phyloP scores from a whole-genome alignment of 805 yeast genomes.

The Suhomyces emberorum region DNA sequence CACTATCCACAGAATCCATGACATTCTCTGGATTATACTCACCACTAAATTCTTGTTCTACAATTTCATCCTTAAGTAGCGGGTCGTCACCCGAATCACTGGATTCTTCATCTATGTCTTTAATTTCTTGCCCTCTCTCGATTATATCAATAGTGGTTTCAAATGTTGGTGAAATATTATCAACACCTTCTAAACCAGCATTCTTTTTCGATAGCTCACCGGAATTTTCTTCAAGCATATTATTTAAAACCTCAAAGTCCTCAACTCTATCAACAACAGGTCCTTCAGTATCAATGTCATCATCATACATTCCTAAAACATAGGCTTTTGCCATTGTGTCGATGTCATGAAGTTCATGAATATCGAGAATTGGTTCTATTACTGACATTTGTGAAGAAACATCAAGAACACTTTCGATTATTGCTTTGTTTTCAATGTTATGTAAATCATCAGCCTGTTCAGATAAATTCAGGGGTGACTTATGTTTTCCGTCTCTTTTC shows the following conservation, averaged over 20 bases:
- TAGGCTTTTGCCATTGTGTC: conserved; percentile 63
- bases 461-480: too few species aligned
- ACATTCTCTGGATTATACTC: conserved; percentile 9
- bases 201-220: conserved; percentile 17
- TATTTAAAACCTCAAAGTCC: conserved; percentile 54
- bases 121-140: conserved; percentile 22
- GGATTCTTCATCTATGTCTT: conserved; percentile 26
- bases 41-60: conserved; percentile 33
- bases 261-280: conserved; percentile 50
- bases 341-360: too few species aligned
- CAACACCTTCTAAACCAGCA: conserved; percentile 1
- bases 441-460: too few species aligned
- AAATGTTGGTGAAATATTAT: not conserved
- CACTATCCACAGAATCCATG: conserved; percentile 17
- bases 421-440: too few species aligned
- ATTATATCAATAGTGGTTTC: conserved; percentile 16
- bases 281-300: conserved; percentile 54
- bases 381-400: too few species aligned
- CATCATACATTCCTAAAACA: conserved; percentile 57
- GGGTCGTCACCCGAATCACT: conserved; percentile 25
- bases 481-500: too few species aligned
- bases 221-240: conserved; percentile 43
- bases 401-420: too few species aligned
- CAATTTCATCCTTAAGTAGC: conserved; percentile 40
- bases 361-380: too few species aligned